Base-by-base conservation (phyloP, 352 stramenopile species). In the Phytophthora sansomeana region DNA sequence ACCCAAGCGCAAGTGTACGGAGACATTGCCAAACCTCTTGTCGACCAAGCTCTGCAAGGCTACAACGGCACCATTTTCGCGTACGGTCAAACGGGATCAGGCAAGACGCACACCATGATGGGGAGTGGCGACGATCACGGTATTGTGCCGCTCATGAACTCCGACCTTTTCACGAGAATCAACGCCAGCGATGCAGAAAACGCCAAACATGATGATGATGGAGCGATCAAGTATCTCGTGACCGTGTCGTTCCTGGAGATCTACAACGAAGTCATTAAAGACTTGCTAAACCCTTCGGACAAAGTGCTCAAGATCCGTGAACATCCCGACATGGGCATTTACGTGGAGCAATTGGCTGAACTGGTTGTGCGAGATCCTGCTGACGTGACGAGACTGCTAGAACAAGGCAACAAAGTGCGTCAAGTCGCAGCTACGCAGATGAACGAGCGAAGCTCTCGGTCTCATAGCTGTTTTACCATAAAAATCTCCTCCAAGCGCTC, bases 181-280 rank as follows among this genome's bases (percentile, higher is more conserved):
- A 62, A 75, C 16, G 63, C 56, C 19, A 75, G 66, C 32, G 62
- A 74, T 16, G 53, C 44, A 21, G 55, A 63, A 7, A 70, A 59
- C 24, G 49, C 42, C 41, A 70, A 67, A 30, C 26, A 14, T 7
- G 49, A 67, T 9, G 69, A 65, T n/a, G 57, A 75, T 19, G 60
- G 60, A 47, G 72, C 59, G 5, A 74, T 83, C 43, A 89, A 97
- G 64, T 98, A 89, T 64, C 77, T 97, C 29, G 80, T 98, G 14
- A 92, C 86, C 1, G 92, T 97, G 14, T 97, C 90, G n/a, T 98
- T 97, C 63, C 74, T 98, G 19, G 95, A 98, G 60, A 98, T 98
- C 56, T 98, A 98, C 80, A 98, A 98, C 68, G 95, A 98, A 67
- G 85, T 97, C 1, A 96, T 98, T 59, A 92, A 96, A 36, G 95